Percentiles rank a stretch among this genome's conserved stretches.
Evolutionary conservation across 2,329 filamentous ascomycete species (phyloP).

Genomic region (Xylaria sp.): DNA sequence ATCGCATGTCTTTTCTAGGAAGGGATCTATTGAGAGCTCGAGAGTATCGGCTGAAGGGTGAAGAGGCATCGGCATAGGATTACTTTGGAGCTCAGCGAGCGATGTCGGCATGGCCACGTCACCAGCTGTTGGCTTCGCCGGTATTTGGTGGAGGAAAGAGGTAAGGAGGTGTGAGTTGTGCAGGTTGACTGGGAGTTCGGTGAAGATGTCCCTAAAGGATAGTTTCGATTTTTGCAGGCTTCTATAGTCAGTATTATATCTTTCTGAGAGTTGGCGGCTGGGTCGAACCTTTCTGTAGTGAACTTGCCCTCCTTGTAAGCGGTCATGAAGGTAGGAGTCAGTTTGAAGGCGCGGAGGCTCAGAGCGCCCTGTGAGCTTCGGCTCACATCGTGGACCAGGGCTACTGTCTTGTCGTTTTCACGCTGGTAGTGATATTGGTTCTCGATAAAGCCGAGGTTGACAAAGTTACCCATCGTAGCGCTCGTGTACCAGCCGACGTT

Average conservation of each 20-base stretch:
- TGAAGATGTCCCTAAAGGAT: slow-evolving; percentile 91
- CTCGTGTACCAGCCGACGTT: slow-evolving; percentile 99
- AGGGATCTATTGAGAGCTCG: slow-evolving; percentile 94
- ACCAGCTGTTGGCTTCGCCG: slow-evolving; percentile 70
- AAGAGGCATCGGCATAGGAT: slow-evolving; percentile 72
- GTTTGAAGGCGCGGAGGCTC: slow-evolving; percentile 88
- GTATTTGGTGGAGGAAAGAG: slow-evolving; percentile 92
- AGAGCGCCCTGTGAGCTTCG: slow-evolving; percentile 91
- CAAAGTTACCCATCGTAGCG: slow-evolving; percentile 98
- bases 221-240: slow-evolving; percentile 96
- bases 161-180: slow-evolving; percentile 99
- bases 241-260: slow-evolving; percentile 42
- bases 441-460: slow-evolving; percentile 95
- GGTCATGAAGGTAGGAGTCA: slow-evolving; percentile 87
- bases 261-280: background rate
- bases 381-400: slow-evolving; percentile 94
- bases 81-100: slow-evolving; percentile 78
- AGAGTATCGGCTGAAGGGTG: slow-evolving; percentile 90
- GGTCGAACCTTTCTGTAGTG: slow-evolving; percentile 86
- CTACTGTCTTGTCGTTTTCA: slow-evolving; percentile 88
- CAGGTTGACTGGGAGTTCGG: slow-evolving; percentile 87
- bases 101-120: slow-evolving; percentile 82
- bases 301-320: slow-evolving; percentile 98
- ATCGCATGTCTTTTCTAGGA: slow-evolving; percentile 98
- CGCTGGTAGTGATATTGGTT: slow-evolving; percentile 98